Percentiles rank a stretch among this genome's conserved stretches.
Conservation (phyloP, 768 basidiomycete species). For the Lactifluus rugatus region DNA sequence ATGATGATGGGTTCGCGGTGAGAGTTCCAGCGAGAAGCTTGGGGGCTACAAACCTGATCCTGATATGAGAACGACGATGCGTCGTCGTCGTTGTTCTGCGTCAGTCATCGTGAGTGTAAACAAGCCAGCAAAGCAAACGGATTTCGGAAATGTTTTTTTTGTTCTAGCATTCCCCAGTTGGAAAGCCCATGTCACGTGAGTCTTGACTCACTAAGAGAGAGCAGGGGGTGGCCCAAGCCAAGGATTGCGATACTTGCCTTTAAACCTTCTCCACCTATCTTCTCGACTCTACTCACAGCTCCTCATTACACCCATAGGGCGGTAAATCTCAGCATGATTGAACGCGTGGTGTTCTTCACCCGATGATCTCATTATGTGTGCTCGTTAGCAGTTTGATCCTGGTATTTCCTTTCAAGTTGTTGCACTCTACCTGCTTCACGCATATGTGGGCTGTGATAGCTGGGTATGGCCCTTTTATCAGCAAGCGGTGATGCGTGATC, state of each 20-base stretch:
- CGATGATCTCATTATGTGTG: background rate
- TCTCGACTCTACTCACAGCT: background rate
- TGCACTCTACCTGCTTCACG: background rate
- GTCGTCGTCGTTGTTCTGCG: background rate
- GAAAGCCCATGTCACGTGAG: constrained; percentile 1
- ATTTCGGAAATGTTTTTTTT: no score
- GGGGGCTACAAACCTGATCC: constrained; percentile 40
- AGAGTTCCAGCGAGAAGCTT: background rate
- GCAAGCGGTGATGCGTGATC: background rate
- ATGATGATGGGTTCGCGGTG: no score
- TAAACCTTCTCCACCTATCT: background rate
- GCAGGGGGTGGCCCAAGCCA: no score
- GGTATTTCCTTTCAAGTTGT: background rate
- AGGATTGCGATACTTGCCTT: background rate
- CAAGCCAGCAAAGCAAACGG: no score
- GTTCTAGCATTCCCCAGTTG: no score
- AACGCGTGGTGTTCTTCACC: background rate
- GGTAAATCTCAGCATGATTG: background rate
- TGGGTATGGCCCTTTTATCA: background rate
- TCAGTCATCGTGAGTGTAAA: background rate
- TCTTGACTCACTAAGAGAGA: no score
- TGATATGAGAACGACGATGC: constrained; percentile 45
- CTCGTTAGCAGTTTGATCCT: background rate
- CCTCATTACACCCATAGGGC: background rate
- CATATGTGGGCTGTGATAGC: background rate